A percentile compares a stretch with the other conserved stretches of the same genome.
These are phyloP conservation scores for Schizopora paradoxa DNA, from an alignment of 1,284 basidiomycete species.

Conservation along the genomic window DNA sequence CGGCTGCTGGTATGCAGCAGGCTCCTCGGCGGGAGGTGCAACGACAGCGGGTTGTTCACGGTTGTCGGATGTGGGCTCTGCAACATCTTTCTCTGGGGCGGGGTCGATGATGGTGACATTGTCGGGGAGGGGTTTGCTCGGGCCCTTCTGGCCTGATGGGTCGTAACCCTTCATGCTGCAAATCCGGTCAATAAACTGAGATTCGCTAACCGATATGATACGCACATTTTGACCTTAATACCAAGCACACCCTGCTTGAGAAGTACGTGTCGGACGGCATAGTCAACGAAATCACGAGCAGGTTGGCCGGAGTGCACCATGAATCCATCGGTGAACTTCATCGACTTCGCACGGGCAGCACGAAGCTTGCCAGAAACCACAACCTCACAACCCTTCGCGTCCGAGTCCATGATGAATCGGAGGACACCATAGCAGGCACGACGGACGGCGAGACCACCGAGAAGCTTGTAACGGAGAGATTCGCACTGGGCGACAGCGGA, in stretches of 20 bases:
- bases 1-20: conserved; percentile 40
- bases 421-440: conserved; percentile 99
- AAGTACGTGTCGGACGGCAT: conserved; percentile 97
- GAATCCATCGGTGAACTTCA: conserved; percentile 99
- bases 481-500: conserved; percentile 99
- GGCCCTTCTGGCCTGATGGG: conserved; percentile 84
- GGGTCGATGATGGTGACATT: conserved; percentile 89
- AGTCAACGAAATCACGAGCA: conserved; percentile 93
- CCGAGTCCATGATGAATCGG: conserved; percentile 99
- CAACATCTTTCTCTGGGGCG: conserved; percentile 72
- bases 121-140: conserved; percentile 93
- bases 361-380: conserved; percentile 99
- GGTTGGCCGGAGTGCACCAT: conserved; percentile 99
- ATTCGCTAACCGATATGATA: conserved; percentile 11
- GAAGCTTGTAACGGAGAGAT: conserved; percentile 97
- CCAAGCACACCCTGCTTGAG: conserved; percentile 99
- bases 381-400: conserved; percentile 99
- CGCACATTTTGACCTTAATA: conserved; percentile 99
- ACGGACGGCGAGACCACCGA: conserved; percentile 98
- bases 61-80: conserved; percentile 76
- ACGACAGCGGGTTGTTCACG: conserved; percentile 55
- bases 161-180: conserved; percentile 94
- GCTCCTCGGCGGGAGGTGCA: conserved; percentile 46
- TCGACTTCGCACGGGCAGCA: conserved; percentile 98
- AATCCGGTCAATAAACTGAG: conserved; percentile 16